Evolutionary conservation across 768 basidiomycete species (phyloP), one percentile per base, ranked within the genome.

Genomic region (Saitozyma podzolica): DNA sequence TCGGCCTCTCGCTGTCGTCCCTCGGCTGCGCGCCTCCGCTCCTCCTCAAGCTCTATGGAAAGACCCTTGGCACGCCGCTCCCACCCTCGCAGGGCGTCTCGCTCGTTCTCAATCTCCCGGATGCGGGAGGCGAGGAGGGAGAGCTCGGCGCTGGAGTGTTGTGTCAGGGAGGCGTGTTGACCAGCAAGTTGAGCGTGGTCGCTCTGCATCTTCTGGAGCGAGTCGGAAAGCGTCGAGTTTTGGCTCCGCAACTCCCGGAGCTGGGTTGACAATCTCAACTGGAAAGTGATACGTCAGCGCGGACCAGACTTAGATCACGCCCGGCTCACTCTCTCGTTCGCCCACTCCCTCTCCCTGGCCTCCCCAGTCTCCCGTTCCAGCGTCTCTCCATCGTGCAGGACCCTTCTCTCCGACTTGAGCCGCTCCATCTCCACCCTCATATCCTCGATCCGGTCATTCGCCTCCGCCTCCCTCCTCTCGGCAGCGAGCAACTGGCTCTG

Each of bases 31-130:
- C 56, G 63, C 45, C 74, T 58, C 56, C 59, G 64, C 59, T 77
- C 73, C 53, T 77, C 70, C 51, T 72, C 72, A 11, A 76, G 57
- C 20, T 73, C 66, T n/a, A 76, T 76, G 29, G 50, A 60, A 47
- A 68, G 59, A n/a, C 62, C 61, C 50, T 59, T 61, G 9, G 73
- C 68, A 29, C 78, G 39, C 50, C 66, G 55, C 59, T 70, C 56
- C 72, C 68, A 72, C 7, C 42, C 29, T 45, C 63, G 61, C 42
- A 74, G 45, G 9, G 57, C 52, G 9, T 72, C 65, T 7, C 62
- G 14, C 50, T 73, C 67, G 13, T 53, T 45, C 45, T 75, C 66
- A 8, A 70, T 16, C 9, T 70, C 70, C 8, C 51, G n/a, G 3
- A 74, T 13, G 13, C 67, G 54, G 0, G 54, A 52, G 40, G 59